These are phyloP conservation scores for Mortierella antarctica DNA, from an alignment of 192 early-diverging fungal genomes.

Conservation along the genomic window DNA sequence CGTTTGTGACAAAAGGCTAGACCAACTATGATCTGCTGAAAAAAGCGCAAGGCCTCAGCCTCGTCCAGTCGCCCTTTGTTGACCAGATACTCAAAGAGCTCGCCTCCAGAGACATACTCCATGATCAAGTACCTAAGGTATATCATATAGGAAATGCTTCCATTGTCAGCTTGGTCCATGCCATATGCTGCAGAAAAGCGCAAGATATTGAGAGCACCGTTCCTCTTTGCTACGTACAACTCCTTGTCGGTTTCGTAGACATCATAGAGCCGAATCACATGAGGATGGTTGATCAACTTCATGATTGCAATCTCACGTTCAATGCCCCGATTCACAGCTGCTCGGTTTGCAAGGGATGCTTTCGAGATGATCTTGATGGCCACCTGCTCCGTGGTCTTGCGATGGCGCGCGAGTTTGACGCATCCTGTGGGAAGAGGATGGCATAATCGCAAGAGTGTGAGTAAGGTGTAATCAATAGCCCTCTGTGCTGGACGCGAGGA, in stretches of 20 bases:
- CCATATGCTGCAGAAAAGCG: neutral
- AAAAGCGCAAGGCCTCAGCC: conserved; percentile 61
- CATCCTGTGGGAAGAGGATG: conserved; percentile 42
- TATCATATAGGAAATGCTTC: neutral
- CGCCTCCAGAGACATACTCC: conserved; percentile 80
- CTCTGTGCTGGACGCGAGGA: too few relatives aligned
- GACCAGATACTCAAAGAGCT: conserved; percentile 78
- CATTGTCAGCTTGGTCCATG: neutral
- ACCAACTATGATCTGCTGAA: conserved; percentile 64
- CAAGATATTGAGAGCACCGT: conserved; percentile 8
- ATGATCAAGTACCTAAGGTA: conserved; percentile 63
- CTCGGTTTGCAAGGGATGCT: conserved; percentile 55
- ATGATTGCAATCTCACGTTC: conserved; percentile 67
- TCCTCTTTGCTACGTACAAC: conserved; percentile 18
- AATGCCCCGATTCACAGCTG: conserved; percentile 58
- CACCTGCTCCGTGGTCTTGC: conserved; percentile 63
- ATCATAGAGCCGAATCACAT: conserved; percentile 62
- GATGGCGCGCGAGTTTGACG: conserved; percentile 63
- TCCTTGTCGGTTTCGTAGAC: conserved; percentile 60
- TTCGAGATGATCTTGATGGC: conserved; percentile 67
- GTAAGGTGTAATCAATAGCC: neutral
- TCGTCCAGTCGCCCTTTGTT: conserved; percentile 56
- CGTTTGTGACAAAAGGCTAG: conserved; percentile 73
- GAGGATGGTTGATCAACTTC: conserved; percentile 64
- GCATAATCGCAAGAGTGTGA: neutral